Evolutionary conservation across 2,329 filamentous ascomycete species (phyloP), one percentile per base, ranked within the genome.

Genomic region (Monosporascus sp.): DNA sequence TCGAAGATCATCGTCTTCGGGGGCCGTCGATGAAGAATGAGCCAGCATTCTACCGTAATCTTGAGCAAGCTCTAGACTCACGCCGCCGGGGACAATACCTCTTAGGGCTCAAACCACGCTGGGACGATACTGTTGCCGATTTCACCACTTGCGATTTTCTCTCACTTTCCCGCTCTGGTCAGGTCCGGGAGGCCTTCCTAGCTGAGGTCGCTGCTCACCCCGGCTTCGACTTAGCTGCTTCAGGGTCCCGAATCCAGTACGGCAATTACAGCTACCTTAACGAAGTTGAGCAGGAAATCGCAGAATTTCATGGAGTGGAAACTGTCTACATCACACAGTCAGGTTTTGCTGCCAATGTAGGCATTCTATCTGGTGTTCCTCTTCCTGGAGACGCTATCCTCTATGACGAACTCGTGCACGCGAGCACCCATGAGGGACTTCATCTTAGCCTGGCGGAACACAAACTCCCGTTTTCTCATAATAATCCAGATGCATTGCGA

Each of bases 401-500:
- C 0, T 87, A 89, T 59, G 90, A 93, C 62, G 87, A 87, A 65
- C 74, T 87, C 36, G 84, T 93, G 14, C 90, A 93, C 61, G 90
- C 90, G 0, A 91, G 87, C 60, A 82, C 86, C 1, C 88, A 91
- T 55, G 88, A 92, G 65, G 90, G 89, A 0, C 90, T 92, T 85
- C 76, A 78, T 19, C 61, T 86, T 20, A 85, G 83, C 7, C 77
- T 86, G 2, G 85, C 83, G 0, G 69, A 62, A 0, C 68, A 61
- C 37, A 73, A 59, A 16, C 48, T 81, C 0, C 53, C 77, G 0
- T 90, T 90, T 57, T 60, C 64, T 14, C 87, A 90, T 61, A 53
- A 27, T 40, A 48, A 31, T 4, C 59, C 61, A 7, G 55, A 47
- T 55, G 40, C 70, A 9, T 53, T 76, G 17, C 47, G 66, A 48